These are phyloP conservation scores for Boletus edulis DNA, from an alignment of 768 basidiomycete species.

Conservation along the genomic window DNA sequence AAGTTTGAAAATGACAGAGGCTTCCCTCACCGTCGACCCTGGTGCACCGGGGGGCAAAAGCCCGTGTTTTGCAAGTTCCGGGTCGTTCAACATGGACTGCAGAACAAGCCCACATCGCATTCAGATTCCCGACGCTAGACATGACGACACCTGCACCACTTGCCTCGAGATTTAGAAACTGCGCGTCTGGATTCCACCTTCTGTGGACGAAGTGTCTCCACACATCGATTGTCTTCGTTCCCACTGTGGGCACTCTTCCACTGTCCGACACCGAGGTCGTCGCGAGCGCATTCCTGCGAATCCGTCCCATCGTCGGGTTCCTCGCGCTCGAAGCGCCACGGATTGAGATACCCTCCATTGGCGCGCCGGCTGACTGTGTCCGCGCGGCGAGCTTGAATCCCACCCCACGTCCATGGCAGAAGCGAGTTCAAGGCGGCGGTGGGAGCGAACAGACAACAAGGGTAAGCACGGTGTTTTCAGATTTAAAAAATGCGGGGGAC, in stretches of 20 bases:
- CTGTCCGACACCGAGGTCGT: constrained; percentile 9
- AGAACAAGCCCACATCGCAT: constrained; percentile 2
- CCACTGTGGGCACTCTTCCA: constrained; percentile 19
- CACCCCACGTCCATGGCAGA: constrained; percentile 18
- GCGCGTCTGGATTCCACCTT: constrained; percentile 66
- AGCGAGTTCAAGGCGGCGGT: constrained; percentile 23
- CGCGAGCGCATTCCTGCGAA: constrained; percentile 59
- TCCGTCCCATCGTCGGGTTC: constrained; percentile 44
- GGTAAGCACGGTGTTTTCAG: constrained; percentile 38
- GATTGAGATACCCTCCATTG: constrained; percentile 58
- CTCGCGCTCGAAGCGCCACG: constrained; percentile 58
- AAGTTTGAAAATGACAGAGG: constrained; percentile 86
- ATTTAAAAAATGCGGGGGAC: neutral
- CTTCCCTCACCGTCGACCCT: constrained; percentile 61
- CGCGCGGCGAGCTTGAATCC: constrained; percentile 41
- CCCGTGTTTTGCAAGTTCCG: constrained; percentile 67
- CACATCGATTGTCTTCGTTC: constrained; percentile 51
- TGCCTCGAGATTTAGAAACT: constrained; percentile 83
- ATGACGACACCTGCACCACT: constrained; percentile 26
- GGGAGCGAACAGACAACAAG: constrained; percentile 30
- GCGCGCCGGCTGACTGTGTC: constrained; percentile 30
- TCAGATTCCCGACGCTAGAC: neutral
- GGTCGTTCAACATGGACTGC: constrained; percentile 78
- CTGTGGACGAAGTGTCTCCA: constrained; percentile 75
- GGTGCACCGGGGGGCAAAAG: constrained; percentile 68